Conservation (phyloP, 345 rosid species). For the Hibiscus mutabilis region DNA sequence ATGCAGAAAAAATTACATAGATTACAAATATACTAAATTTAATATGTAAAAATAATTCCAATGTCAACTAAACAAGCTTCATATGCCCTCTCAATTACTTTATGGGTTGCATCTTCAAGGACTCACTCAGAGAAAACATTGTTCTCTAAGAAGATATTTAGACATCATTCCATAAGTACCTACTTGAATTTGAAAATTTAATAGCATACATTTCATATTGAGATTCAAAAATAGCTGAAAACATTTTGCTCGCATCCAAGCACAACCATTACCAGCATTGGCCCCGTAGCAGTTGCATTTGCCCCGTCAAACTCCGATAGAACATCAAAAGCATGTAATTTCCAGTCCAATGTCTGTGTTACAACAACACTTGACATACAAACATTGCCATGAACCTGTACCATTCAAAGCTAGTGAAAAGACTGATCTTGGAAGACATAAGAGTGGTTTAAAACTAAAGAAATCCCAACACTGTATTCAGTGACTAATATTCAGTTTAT, state of each 20-base stretch:
- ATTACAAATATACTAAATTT: not conserved
- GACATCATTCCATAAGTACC: constrained; percentile 1
- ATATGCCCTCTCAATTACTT: not conserved
- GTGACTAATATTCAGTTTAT: not conserved
- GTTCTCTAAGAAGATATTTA: not conserved
- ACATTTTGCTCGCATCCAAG: constrained; percentile 12
- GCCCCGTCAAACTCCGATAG: constrained; percentile 92
- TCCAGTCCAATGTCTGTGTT: constrained; percentile 98
- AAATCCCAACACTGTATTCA: not conserved
- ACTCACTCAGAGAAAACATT: not conserved
- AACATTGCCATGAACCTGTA: constrained; percentile 94
- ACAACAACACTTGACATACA: constrained; percentile 93
- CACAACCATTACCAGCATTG: constrained; percentile 80
- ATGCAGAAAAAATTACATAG: not conserved
- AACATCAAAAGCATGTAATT: constrained; percentile 96
- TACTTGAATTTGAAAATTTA: constrained; percentile 4
- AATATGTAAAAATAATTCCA: not conserved
- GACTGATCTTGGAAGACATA: constrained; percentile 6
- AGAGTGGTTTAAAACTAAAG: not conserved
- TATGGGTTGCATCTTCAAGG: not conserved
- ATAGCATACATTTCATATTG: not conserved
- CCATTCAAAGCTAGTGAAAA: constrained; percentile 13
- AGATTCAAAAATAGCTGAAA: not conserved
- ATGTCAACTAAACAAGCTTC: not conserved
- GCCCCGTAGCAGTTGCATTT: constrained; percentile 68